A percentile compares a stretch with the other conserved stretches of the same genome.
These are phyloP conservation scores for Albifimbria verrucaria DNA, from an alignment of 2,329 filamentous ascomycete genomes.

Conservation along the genomic window DNA sequence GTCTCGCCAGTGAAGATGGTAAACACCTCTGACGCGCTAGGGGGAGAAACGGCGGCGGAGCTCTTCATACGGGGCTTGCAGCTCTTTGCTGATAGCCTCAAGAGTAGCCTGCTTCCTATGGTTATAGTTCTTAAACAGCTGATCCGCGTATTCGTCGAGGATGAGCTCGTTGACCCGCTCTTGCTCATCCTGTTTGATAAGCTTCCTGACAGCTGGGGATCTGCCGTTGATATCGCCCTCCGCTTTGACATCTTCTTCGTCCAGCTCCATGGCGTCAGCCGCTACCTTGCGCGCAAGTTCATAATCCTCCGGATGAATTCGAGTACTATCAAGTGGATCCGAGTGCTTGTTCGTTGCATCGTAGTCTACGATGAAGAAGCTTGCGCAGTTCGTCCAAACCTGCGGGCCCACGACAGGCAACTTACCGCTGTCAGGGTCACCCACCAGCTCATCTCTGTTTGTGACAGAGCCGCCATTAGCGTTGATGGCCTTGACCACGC, in stretches of 20 bases:
- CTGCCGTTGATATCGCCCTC: constrained; percentile 88
- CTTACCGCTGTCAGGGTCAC: constrained; percentile 77
- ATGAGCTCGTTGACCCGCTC: constrained; percentile 96
- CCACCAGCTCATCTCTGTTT: constrained; percentile 82
- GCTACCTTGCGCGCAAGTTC: constrained; percentile 98
- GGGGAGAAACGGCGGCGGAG: constrained; percentile 71
- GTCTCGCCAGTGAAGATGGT: constrained; percentile 97
- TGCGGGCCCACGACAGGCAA: constrained; percentile 79
- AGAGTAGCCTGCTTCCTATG: constrained; percentile 93
- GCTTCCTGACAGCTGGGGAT: constrained; percentile 86
- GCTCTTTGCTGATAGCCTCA: constrained; percentile 91
- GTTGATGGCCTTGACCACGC: constrained; percentile 71
- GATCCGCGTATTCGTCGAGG: constrained; percentile 93
- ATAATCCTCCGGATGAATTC: constrained; percentile 97
- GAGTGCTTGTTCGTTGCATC: constrained; percentile 77
- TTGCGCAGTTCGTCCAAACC: constrained; percentile 96
- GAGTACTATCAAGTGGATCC: constrained; percentile 93
- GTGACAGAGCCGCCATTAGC: constrained; percentile 83
- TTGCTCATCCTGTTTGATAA: constrained; percentile 91
- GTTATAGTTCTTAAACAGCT: constrained; percentile 88
- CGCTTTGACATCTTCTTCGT: constrained; percentile 96
- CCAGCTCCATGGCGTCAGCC: constrained; percentile 90
- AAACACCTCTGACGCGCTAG: constrained; percentile 78
- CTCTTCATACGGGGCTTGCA: constrained; percentile 92
- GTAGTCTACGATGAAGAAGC: constrained; percentile 88